Evolutionary conservation across 1,284 basidiomycete genomes (phyloP), one percentile per base, ranked within the genome.

Genomic region (Termitomyces sp.): DNA sequence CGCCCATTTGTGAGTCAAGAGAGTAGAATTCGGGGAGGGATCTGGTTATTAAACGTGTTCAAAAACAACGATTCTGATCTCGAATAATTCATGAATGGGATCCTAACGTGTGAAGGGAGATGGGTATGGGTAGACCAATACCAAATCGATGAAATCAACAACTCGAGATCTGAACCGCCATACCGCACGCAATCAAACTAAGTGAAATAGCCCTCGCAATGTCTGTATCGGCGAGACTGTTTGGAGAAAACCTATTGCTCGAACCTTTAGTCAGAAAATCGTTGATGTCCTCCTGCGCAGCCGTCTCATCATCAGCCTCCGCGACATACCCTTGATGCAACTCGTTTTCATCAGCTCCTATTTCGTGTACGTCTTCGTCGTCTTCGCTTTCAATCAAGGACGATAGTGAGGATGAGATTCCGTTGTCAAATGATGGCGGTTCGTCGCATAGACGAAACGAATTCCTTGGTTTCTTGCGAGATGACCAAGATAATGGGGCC

Each of bases 171-270:
- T 57, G 45, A 10, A 58, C 57, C 13, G 41, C 55, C 56, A 53
- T 57, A 42, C 61, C 63, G 49, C 64, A 64, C 24, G 62, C 65
- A 38, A 51, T 42, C 12, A 67, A 51, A 13, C 59, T 54, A 8
- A 64, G 49, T 31, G 55, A 53, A 50, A 68, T 66, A 31, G 64
- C 66, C 28, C 66, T 62, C 21, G 53, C 57, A 8, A 68, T 56
- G 53, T 67, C 65, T 5, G 39, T 39, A n/a, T 67, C 65, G 21
- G 40, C 53, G 17, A 67, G 54, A 56, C 62, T 61, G 26, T 62
- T 56, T n/a, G 56, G 31, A 17, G 61, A 58, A 47, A 64, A 61
- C 21, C 38, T 55, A 34, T 6, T 34, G 4, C 57, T 53, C 5
- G 60, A 58, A n/a, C 57, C 52, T 36, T 60, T 55, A 21, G 39